Evolutionary conservation across 805 yeast species (phyloP), one percentile per base, ranked within the genome.

Genomic region (Isabelozyma pseudorhagii): DNA sequence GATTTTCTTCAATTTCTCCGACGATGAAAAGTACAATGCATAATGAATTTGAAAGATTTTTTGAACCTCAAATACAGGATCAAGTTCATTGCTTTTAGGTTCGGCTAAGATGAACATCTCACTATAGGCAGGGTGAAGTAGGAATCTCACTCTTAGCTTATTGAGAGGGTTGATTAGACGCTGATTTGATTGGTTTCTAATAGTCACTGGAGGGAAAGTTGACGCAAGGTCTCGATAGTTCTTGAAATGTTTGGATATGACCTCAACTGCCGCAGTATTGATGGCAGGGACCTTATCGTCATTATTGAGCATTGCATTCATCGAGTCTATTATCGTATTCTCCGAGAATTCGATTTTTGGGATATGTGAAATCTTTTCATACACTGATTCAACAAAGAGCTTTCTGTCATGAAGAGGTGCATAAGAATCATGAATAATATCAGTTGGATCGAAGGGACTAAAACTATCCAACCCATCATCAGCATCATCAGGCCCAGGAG

Each of bases 1-100:
- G 6, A 71, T 56, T n/a, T 62, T 55, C 45, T 60, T 67, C 21
- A 74, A 45, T 5, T 45, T 54, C 7, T 52, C 58, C 0, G 77
- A 71, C 46, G 72, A 73, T 0, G 75, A 71, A 49, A 74, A 74
- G 53, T 68, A 74, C 9, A 74, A 58, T 4, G 73, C 61, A 46
- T 64, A 69, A 50, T 73, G 77, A 13, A 73, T 66, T 62, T 71
- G 72, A 48, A 74, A 68, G 5, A 73, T 54, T 50, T 67, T 71
- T 4, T 82, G 85, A 47, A 86, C 74, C 56, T 87, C 93, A 45
- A 72, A 78, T 43, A 83, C 68, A 4, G 91, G 89, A 58, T 84
- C 83, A 40, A 82, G 71, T 50, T 79, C 83, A 47, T 81, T 80
- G 51, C 76, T 75, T 51, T 79, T 81, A 5, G 85, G 81, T 13